Base-by-base conservation (phyloP, 352 stramenopile species). In the Phytophthora tubulina region DNA sequence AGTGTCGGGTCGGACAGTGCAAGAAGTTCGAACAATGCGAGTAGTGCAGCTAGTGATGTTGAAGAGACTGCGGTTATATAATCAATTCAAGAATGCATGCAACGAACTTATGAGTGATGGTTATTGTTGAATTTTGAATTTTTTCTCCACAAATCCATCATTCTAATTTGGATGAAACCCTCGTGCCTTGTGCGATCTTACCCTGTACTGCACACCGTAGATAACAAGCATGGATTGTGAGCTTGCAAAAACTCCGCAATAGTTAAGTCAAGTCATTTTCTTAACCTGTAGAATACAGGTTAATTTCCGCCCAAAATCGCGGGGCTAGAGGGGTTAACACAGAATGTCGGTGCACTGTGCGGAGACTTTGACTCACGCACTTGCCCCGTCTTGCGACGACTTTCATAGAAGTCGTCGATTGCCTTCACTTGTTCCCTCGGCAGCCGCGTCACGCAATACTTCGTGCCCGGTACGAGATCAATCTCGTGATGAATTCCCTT, bases 211-310 rank as follows among this genome's bases (percentile, higher is more conserved):
- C 3, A 51, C 54, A 51, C 6, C 33, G 54, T 62, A 62, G 38
- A 62, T 62, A 62, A 6, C 0, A n/a, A 32, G 14, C 3, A 62
- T 30, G 8, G 54, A 62, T 62, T 52, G 39, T 57, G 33, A 57
- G 1, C 30, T 27, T 30, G 13, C 15, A 38, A 63, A 63, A 63
- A 63, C 32, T 54, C 44, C 56, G 56, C 56, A 63, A n/a, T n/a
- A 63, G 30, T 63, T 38, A 53, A 33, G 1, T 48, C 42, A 63
- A 54, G 41, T 53, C 15, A 63, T 63, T 55, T 38, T 48, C 7
- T 36, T 63, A 63, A 39, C 42, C 44, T 63, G 56, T 63, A 38
- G 0, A 39, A 38, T 63, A 63, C 56, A 63, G 56, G 56, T 32
- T 63, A 60, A 60, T 30, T 49, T 60, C 0, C 21, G 38, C 53